Conservation (phyloP, 805 yeast genomes). For the Yamadazyma takamatsuzukensis region DNA sequence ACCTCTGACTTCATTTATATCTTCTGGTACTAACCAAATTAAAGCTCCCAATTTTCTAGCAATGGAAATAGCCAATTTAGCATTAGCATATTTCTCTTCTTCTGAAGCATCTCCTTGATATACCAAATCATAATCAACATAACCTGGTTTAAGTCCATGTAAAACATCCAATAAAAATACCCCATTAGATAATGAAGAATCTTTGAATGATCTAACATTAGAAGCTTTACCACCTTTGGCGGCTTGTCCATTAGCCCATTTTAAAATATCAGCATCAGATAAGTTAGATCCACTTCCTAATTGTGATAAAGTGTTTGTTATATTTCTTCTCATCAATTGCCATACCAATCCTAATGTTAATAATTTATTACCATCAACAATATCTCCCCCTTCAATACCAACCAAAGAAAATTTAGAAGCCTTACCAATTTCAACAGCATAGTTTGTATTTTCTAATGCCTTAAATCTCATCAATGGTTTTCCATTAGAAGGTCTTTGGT, state of each 20-base stretch:
- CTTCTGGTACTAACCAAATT: constrained; percentile 99
- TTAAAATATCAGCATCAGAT: constrained; percentile 80
- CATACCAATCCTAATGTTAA: constrained; percentile 91
- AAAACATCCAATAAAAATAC: constrained; percentile 84
- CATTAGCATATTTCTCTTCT: constrained; percentile 88
- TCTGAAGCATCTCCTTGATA: constrained; percentile 58
- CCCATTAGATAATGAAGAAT: constrained; percentile 70
- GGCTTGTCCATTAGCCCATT: constrained; percentile 90
- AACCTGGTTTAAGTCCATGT: constrained; percentile 94
- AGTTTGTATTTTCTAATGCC: constrained; percentile 95
- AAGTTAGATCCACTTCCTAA: constrained; percentile 61
- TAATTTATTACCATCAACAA: constrained; percentile 86
- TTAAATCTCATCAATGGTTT: constrained; percentile 82
- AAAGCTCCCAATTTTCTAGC: constrained; percentile 97
- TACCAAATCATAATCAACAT: constrained; percentile 93
- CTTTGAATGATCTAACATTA: constrained; percentile 80
- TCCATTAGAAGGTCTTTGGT: constrained; percentile 77
- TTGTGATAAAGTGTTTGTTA: constrained; percentile 73
- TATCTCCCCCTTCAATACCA: constrained; percentile 97
- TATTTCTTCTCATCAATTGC: constrained; percentile 98
- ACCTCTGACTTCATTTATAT: constrained; percentile 92
- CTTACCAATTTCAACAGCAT: constrained; percentile 95
- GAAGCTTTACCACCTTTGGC: constrained; percentile 77
- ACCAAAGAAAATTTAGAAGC: constrained; percentile 89
- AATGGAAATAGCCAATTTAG: constrained; percentile 94